Evolutionary conservation across 306 rosid species (phyloP), one percentile per base, ranked within the genome.

Genomic region (Acacia confusa): DNA sequence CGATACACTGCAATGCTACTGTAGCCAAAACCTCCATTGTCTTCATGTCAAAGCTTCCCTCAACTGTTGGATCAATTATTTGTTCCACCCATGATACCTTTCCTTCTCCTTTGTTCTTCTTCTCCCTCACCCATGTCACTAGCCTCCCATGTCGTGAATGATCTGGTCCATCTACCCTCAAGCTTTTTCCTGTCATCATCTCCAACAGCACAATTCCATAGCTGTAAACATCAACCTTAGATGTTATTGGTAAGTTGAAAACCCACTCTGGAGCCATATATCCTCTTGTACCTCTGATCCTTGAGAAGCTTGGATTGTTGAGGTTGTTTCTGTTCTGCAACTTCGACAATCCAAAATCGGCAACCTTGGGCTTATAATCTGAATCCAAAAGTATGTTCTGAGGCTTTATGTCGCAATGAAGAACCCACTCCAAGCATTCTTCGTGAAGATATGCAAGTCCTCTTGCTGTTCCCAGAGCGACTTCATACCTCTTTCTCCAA

Each of bases 191-290:
- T 0, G 87, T 85, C 48, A 88, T 53, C 74, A 78, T 74, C 48
- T 66, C 84, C 85, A 88, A 45, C 41, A 84, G 72, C 24, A 86
- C 89, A 67, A 86, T 75, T 14, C 88, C 88, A 41, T 79, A 84
- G 55, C 88, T 86, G 24, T 86, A 88, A 1, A 88, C 89, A 71
- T 88, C 91, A 27, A 84, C 89, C 48, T 86, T 88, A 16, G 92
- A 84, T 14, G 89, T 86, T 15, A 88, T 82, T 12, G 88, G 81
- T 12, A 73, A 47, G 48, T 86, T 88, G 13, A 30, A 68, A 7
- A 86, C 79, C 88, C 87, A 88, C 63, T 88, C 89, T 0, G 87
- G 92, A 13, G 92, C 88, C 82, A 88, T 86, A 20, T 86, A 86
- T 4, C 88, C 91, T 67, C 90, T 83, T 0, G 89, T 89, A 27